Base-by-base conservation (phyloP, 208 protist species). In the Crithidia expoeki region DNA sequence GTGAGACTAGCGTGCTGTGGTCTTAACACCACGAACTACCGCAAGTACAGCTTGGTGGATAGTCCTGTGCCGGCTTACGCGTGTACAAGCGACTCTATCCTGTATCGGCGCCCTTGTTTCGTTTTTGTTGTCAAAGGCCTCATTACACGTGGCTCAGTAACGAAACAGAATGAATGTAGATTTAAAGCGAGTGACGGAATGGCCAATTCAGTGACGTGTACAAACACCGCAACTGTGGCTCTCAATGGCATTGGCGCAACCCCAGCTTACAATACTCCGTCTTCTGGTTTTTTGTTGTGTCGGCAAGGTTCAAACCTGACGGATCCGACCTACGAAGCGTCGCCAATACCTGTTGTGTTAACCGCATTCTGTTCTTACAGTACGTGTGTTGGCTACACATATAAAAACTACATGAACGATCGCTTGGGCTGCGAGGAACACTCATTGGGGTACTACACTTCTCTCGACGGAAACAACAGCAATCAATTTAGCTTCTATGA, bases 401-500 rank as follows among this genome's bases (percentile, higher is more conserved):
- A 52, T 2, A 42, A 33, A 21, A 76, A 76, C 34, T 69, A 76
- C 56, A 59, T 65, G 61, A 38, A 38, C 17, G 71, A 76, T 23
- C 57, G 71, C 4, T 4, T 58, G 11, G 25, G 16, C 7, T 76
- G 71, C 36, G 1, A 27, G 0, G 44, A 56, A 14, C 44, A 64
- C 21, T 42, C 71, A 2, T 55, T 76, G 2, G 71, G 71, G 46
- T 69, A 49, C 34, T 76, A 70, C 53, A 69, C 62, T 12, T 76
- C 71, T 17, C 21, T 42, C 7, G 55, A 66, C 60, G 62, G 63
- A 11, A 76, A 76, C 71, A 76, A 76, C 71, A 65, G 44, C 6
- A 76, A 65, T 46, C 71, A 76, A 56, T 76, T 76, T 34, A 76
- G 62, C 61, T 76, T 32, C 14, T 76, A 70, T 14, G 71, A 76